Evolutionary conservation across 2,329 filamentous ascomycete species (phyloP).

Genomic region (Xylaria multiplex): DNA sequence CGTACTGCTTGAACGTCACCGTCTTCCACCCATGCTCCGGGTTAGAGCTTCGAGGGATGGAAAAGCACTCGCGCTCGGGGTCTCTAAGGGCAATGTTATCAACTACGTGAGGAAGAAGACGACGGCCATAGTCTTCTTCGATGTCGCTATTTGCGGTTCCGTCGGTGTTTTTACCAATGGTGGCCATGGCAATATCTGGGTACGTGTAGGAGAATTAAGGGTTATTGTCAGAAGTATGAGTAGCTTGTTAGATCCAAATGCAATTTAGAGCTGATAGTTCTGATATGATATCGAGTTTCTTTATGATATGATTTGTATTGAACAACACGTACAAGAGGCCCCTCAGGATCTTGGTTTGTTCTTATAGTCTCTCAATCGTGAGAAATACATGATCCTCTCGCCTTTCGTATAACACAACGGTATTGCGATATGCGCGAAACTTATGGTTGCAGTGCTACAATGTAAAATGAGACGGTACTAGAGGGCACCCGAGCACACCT

Average conservation of each 20-base stretch:
- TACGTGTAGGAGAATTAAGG: not conserved
- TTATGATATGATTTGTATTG: not conserved
- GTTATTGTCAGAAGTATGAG: not conserved
- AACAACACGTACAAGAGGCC: not conserved
- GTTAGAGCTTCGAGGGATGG: slow-evolving; percentile 50
- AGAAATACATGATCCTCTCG: not conserved
- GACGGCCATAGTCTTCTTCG: slow-evolving; percentile 33
- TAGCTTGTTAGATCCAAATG: not conserved
- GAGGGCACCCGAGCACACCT: not conserved
- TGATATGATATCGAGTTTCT: not conserved
- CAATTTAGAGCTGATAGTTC: not conserved
- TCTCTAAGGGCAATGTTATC: slow-evolving; percentile 51
- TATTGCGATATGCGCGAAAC: slow-evolving; percentile 7
- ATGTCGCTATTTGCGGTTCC: not conserved
- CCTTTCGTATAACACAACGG: not conserved
- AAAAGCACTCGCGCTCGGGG: slow-evolving; percentile 51
- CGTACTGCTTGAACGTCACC: slow-evolving; percentile 52
- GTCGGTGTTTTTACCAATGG: slow-evolving; percentile 13
- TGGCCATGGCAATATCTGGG: not conserved
- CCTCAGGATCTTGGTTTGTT: not conserved
- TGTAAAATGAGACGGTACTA: not conserved
- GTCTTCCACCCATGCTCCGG: slow-evolving; percentile 54
- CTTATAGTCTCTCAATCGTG: slow-evolving; percentile 21
- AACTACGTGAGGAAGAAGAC: slow-evolving; percentile 53
- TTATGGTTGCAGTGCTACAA: not conserved